Base-by-base conservation (phyloP, 2,329 filamentous ascomycete genomes). In the Juglanconis sp. region DNA sequence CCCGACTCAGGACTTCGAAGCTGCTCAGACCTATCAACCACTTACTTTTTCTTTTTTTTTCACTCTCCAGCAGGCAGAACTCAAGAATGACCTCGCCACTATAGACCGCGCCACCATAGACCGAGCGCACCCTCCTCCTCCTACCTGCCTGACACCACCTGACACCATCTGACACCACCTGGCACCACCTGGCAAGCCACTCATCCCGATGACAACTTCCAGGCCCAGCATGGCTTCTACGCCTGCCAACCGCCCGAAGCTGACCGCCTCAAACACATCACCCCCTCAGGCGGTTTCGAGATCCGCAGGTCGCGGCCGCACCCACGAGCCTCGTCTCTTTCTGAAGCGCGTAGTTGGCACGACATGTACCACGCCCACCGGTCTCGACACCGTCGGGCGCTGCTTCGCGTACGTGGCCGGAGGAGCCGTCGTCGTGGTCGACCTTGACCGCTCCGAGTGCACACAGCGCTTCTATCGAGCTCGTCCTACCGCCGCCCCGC, bases 321-420 rank as follows among this genome's bases (percentile, higher is more conserved):
- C 72, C 50, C 76, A 78, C 62, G 83, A 87, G 61, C 79, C 84
- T 30, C 82, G 83, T 46, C 81, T 97, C 49, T 88, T 88, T 44
- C 79, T 97, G 63, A 88, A 88, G 72, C 87, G 91, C 64, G 92
- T 98, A 60, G 90, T 98, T 69, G 95, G 95, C 51, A 96, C 93
- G 31, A 98, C 94, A 7, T 94, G 92, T 65, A 85, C 81, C 66
- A 90, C 90, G 4, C 88, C 92, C 46, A 93, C 90, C 71, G 92
- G 91, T 64, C 96, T 99, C 74, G 92, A 96, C 71, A 87, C 85
- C 65, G 86, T 94, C 62, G 80, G 88, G 46, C 85, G 87, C 11
- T 88, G 83, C 54, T 96, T 98, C 74, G 92, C 92, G 58, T 95
- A 96, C 72, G 93, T 92, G 64, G 94, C 95, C 8, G 95, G 95